These are phyloP conservation scores for Lagerstroemia speciosa DNA, from an alignment of 345 rosid genomes.

Conservation along the genomic window DNA sequence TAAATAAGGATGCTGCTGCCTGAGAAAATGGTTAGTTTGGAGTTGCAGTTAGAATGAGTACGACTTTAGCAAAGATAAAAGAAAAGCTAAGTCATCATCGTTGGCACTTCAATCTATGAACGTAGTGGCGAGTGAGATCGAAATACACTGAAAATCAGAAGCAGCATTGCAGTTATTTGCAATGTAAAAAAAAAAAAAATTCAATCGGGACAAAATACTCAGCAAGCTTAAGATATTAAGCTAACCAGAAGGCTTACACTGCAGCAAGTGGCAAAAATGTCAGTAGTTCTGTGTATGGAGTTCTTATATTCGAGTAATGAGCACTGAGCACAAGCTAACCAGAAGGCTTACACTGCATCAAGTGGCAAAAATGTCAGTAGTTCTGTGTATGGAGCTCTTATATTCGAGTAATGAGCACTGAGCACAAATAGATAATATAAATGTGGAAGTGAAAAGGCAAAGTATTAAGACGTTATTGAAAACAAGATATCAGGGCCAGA, in stretches of 20 bases:
- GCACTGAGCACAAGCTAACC: too few relatives aligned
- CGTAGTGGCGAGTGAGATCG: background rate
- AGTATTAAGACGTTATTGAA: background rate
- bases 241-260: background rate
- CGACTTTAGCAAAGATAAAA: background rate
- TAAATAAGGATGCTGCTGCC: constrained; percentile 55
- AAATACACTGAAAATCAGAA: background rate
- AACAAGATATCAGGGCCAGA: background rate
- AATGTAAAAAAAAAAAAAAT: too few relatives aligned
- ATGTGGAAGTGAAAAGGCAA: too few relatives aligned
- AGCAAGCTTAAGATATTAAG: too few relatives aligned
- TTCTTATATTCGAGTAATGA: too few relatives aligned
- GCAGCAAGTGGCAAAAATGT: background rate
- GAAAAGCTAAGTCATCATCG: background rate
- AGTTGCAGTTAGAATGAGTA: background rate
- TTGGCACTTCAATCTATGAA: background rate
- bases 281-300: background rate
- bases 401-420: too few relatives aligned
- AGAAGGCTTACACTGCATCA: background rate
- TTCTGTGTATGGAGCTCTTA: background rate
- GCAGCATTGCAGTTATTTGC: background rate
- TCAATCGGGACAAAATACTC: too few relatives aligned
- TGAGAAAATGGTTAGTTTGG: constrained; percentile 16
- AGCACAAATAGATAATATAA: too few relatives aligned
- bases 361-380: background rate